These are phyloP conservation scores for Uronychia binucleata DNA, from an alignment of 73 alveolate species.

Conservation along the genomic window DNA sequence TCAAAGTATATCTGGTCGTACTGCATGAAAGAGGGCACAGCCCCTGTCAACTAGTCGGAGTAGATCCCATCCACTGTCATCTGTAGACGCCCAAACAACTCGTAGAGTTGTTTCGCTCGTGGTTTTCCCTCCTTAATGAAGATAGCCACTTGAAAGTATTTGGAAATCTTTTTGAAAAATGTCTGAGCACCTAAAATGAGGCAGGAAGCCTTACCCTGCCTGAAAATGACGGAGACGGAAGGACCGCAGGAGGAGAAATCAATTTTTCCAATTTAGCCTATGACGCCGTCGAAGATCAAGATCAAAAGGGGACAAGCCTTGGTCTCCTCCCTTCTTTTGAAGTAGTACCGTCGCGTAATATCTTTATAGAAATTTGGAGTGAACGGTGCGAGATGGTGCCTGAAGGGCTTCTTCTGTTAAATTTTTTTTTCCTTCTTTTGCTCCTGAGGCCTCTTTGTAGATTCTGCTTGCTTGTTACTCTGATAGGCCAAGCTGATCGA, in stretches of 20 bases:
- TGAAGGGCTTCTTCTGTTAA: not conserved
- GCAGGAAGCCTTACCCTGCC: not conserved
- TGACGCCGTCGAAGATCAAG: not conserved
- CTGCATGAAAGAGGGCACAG: not conserved
- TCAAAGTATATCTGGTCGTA: not conserved
- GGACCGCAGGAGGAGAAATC: not conserved
- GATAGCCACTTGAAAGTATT: not conserved
- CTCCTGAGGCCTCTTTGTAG: no score
- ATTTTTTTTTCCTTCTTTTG: not conserved
- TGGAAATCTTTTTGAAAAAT: not conserved
- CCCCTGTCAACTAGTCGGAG: not conserved
- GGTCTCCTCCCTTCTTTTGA: not conserved
- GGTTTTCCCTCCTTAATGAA: not conserved
- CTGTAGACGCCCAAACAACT: not conserved
- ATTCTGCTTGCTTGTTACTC: no score
- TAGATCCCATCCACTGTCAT: not conserved
- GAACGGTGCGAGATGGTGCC: not conserved
- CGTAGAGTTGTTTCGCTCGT: not conserved
- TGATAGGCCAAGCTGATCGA: no score
- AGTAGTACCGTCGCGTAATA: not conserved
- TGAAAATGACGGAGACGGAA: not conserved
- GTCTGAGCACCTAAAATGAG: not conserved
- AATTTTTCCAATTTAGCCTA: not conserved
- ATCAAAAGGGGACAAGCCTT: not conserved
- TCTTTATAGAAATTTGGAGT: not conserved